Conservation (phyloP, 352 stramenopile species). For the Hyaloperonospora brassicae region DNA sequence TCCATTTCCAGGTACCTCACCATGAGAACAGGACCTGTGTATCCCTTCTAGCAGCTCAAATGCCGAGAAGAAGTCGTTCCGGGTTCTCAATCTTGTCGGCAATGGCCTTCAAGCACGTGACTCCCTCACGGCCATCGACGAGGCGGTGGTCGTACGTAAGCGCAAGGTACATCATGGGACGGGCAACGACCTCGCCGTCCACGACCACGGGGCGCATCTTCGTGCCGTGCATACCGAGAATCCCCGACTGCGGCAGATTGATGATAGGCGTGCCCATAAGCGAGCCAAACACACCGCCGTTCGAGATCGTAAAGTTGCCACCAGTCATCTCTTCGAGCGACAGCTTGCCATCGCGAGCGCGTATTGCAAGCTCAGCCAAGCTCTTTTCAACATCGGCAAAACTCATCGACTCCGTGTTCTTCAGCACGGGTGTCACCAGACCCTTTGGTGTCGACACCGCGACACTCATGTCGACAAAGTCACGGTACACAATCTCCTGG, state of each 20-base stretch:
- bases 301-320: conserved; percentile 97
- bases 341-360: conserved; percentile 63
- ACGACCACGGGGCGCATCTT: conserved; percentile 95
- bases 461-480: conserved; percentile 98
- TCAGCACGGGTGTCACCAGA: conserved; percentile 96
- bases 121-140: conserved; percentile 96
- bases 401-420: conserved; percentile 96
- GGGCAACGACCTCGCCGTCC: conserved; percentile 87
- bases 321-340: conserved; percentile 56
- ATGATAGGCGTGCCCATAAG: conserved; percentile 99
- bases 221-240: conserved; percentile 99
- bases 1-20: too few relatives aligned
- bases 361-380: conserved; percentile 89
- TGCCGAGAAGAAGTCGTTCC: conserved; percentile 90
- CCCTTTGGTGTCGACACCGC: conserved; percentile 94
- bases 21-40: too few relatives aligned
- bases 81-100: conserved; percentile 97
- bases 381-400: conserved; percentile 98
- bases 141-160: conserved; percentile 99
- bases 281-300: conserved; percentile 87
- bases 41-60: conserved; percentile 57
- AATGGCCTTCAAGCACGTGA: conserved; percentile 98
- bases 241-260: conserved; percentile 97
- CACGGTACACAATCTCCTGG: conserved; percentile 98
- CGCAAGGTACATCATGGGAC: conserved; percentile 99